Conservation (phyloP, 2,329 filamentous ascomycete species). For the Aspergillus amoenus region DNA sequence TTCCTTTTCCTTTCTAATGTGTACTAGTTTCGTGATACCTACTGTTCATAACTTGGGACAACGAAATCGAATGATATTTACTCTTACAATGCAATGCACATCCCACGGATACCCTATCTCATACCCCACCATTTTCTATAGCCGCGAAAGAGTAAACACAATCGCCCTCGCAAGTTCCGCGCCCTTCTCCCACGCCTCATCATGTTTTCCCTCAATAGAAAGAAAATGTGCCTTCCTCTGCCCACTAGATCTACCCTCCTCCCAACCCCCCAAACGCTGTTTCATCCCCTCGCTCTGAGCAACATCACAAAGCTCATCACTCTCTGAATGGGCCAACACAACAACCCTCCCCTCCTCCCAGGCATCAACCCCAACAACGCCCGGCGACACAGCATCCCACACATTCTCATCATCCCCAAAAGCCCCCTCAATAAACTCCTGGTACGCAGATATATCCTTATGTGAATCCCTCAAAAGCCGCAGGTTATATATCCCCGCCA, state of each 20-base stretch:
- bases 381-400: conserved; percentile 44
- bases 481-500: conserved; percentile 48
- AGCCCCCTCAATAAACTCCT: conserved; percentile 42
- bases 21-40: conserved; percentile 21
- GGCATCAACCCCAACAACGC: conserved; percentile 31
- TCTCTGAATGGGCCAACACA: conserved; percentile 42
- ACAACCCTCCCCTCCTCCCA: conserved; percentile 37
- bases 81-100: background rate
- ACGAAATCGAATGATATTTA: conserved; percentile 10
- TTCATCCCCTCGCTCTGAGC: conserved; percentile 45
- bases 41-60: conserved; percentile 8
- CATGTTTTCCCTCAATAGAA: conserved; percentile 38
- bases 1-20: conserved; percentile 21
- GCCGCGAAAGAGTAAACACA: conserved; percentile 28
- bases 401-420: conserved; percentile 39
- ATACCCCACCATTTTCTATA: conserved; percentile 24
- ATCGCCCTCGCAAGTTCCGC: conserved; percentile 41
- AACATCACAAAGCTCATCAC: conserved; percentile 43
- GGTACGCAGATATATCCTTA: conserved; percentile 34
- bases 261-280: conserved; percentile 52
- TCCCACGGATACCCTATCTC: background rate
- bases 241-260: conserved; percentile 20
- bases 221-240: conserved; percentile 43
- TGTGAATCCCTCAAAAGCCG: conserved; percentile 35
- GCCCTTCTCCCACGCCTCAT: conserved; percentile 44